Percentiles rank a stretch among this genome's conserved stretches.
These are phyloP conservation scores for Bruguiera gymnorhiza DNA, from an alignment of 345 rosid genomes.

Conservation along the genomic window DNA sequence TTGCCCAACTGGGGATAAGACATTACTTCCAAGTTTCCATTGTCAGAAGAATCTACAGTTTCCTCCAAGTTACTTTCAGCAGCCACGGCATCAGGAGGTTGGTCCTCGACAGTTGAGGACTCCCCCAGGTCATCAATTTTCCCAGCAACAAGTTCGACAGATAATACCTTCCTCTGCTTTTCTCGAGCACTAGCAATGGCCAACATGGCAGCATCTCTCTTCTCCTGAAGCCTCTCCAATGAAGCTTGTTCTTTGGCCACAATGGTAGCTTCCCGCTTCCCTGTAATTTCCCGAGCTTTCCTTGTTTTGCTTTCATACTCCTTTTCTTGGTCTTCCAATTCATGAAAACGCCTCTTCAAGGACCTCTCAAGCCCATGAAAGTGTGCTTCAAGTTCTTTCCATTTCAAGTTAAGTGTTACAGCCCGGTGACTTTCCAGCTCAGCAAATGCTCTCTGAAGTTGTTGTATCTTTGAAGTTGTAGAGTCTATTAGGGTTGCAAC, in stretches of 20 bases:
- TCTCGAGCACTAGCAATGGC: conserved; percentile 57
- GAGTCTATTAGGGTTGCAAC: conserved; percentile 80
- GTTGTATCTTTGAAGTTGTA: conserved; percentile 83
- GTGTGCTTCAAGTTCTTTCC: conserved; percentile 98
- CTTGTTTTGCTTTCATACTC: conserved; percentile 70
- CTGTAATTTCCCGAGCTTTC: conserved; percentile 69
- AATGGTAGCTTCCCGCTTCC: conserved; percentile 77
- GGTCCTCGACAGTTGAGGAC: conserved; percentile 36
- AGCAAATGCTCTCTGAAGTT: conserved; percentile 99
- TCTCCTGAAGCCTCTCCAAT: conserved; percentile 76
- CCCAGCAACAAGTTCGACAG: conserved; percentile 36
- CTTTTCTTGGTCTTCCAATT: conserved; percentile 93
- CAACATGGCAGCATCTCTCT: conserved; percentile 82
- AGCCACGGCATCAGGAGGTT: conserved; percentile 41
- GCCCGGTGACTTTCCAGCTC: conserved; percentile 96
- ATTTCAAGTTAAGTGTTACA: conserved; percentile 78
- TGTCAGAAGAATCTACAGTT: conserved; percentile 43
- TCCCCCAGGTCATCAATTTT: conserved; percentile 39
- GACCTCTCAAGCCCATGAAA: conserved; percentile 97
- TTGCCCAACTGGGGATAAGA: conserved; percentile 75
- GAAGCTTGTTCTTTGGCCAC: conserved; percentile 75
- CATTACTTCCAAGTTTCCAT: conserved; percentile 52
- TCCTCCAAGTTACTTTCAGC: conserved; percentile 53
- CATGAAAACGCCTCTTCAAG: conserved; percentile 95
- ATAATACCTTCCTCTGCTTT: conserved; percentile 52